Conservation (phyloP, 83 land plant species). For the Larix sibirica region DNA sequence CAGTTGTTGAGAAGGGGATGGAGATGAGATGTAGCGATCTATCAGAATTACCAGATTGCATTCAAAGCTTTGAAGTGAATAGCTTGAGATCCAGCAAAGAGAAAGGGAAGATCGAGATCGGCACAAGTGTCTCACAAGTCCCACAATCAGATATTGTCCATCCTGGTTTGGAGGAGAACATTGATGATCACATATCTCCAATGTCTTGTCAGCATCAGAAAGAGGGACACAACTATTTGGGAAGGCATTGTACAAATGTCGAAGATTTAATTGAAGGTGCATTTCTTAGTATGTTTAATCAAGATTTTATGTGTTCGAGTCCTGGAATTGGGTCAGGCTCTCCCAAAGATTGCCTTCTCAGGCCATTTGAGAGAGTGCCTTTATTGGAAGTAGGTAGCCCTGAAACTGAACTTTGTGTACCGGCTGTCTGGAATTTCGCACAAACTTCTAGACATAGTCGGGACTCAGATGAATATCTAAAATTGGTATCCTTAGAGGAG, state of each 20-base stretch:
- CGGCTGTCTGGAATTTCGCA: background rate
- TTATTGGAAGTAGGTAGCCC: constrained; percentile 2
- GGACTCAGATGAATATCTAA: constrained; percentile 11
- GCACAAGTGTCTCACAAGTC: background rate
- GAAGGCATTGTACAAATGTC: background rate
- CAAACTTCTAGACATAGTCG: background rate
- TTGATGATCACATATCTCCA: background rate
- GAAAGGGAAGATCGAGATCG: background rate
- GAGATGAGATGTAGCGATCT: constrained; percentile 16
- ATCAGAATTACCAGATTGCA: background rate
- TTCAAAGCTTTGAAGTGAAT: background rate
- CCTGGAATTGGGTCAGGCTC: constrained; percentile 25
- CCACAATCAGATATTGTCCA: background rate
- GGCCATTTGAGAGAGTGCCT: constrained; percentile 24
- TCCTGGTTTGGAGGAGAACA: constrained; percentile 5
- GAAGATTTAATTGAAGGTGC: constrained; percentile 22
- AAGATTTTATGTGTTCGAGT: constrained; percentile 1
- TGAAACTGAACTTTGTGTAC: too few relatives aligned
- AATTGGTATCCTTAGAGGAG: constrained; percentile 10
- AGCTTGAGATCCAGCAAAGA: background rate
- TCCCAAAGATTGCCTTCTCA: constrained; percentile 26
- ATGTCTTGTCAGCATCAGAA: background rate
- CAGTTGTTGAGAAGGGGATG: constrained; percentile 47
- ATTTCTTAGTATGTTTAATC: constrained; percentile 21
- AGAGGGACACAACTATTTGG: background rate